These are phyloP conservation scores for Sclerotinia nivalis DNA, from an alignment of 2,329 filamentous ascomycete genomes.

Conservation along the genomic window DNA sequence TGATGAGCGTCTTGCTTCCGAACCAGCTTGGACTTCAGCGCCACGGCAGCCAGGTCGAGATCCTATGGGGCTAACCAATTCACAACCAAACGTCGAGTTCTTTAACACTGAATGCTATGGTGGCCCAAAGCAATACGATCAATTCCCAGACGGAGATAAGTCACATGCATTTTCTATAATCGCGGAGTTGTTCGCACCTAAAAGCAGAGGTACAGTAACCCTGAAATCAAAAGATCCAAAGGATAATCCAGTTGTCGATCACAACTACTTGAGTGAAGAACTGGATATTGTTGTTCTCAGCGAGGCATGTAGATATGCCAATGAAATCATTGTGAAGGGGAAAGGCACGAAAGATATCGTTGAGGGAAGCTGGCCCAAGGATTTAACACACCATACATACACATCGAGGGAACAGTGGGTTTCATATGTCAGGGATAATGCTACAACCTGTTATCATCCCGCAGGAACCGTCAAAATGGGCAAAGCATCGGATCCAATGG, in stretches of 20 bases:
- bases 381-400: slow-evolving; percentile 53
- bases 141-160: slow-evolving; percentile 52
- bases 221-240: slow-evolving; percentile 51
- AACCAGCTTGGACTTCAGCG: slow-evolving; percentile 55
- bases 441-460: slow-evolving; percentile 62
- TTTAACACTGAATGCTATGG: slow-evolving; percentile 64
- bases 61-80: slow-evolving; percentile 59
- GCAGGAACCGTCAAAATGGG: slow-evolving; percentile 60
- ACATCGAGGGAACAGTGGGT: slow-evolving; percentile 59
- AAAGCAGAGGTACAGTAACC: slow-evolving; percentile 56
- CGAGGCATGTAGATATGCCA: slow-evolving; percentile 59
- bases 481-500: slow-evolving; percentile 48
- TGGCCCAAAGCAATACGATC: slow-evolving; percentile 57
- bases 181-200: slow-evolving; percentile 57
- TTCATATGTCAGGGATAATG: slow-evolving; percentile 56
- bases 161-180: slow-evolving; percentile 60
- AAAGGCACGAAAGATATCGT: slow-evolving; percentile 58
- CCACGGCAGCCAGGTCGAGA: slow-evolving; percentile 54
- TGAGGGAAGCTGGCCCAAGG: slow-evolving; percentile 59
- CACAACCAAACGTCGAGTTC: slow-evolving; percentile 62
- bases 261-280: slow-evolving; percentile 58
- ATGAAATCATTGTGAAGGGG: slow-evolving; percentile 61
- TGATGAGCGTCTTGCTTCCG: slow-evolving; percentile 57
- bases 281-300: slow-evolving; percentile 59
- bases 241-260: slow-evolving; percentile 57